A percentile compares a stretch with the other conserved stretches of the same genome.
These are phyloP conservation scores for Porphyrellus cyaneotinctus DNA, from an alignment of 768 basidiomycete genomes.

Conservation along the genomic window DNA sequence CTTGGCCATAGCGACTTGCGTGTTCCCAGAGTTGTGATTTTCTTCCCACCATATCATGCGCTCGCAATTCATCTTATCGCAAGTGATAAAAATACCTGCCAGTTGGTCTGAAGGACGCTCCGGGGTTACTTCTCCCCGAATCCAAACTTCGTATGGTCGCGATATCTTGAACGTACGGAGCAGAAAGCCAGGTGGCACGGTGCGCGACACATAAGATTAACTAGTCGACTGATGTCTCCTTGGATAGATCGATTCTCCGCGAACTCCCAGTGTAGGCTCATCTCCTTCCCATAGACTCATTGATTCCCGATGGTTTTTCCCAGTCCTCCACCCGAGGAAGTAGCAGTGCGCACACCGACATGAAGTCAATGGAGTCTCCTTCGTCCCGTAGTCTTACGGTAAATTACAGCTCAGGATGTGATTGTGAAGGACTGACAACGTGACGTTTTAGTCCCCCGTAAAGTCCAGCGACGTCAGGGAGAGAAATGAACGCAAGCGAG, in stretches of 20 bases:
- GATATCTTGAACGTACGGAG: not conserved
- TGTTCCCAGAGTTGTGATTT: not conserved
- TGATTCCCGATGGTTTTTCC: not conserved
- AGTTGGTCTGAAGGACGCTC: not conserved
- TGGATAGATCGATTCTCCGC: constrained; percentile 1
- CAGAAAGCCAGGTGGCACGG: not conserved
- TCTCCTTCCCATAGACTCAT: not conserved
- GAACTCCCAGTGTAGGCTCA: constrained; percentile 4
- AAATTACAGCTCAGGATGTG: not conserved
- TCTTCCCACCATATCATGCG: not conserved
- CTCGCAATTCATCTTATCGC: not conserved
- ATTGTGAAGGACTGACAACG: not conserved
- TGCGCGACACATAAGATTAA: not conserved
- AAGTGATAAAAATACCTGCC: not conserved
- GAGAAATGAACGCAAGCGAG: not conserved
- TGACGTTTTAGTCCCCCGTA: not conserved
- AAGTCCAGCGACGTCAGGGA: constrained; percentile 1
- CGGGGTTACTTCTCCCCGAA: not conserved
- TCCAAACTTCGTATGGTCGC: not conserved
- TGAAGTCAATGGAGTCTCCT: not conserved
- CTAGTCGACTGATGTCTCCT: not conserved
- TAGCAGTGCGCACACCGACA: not conserved
- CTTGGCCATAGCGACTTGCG: not conserved
- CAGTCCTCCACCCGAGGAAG: constrained; percentile 6
- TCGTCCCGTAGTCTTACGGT: not conserved